Percentiles rank a stretch among this genome's conserved stretches.
phyloP scores from a whole-genome alignment of 495 filamentous ascomycete species.

The Cryomyces minteri region DNA sequence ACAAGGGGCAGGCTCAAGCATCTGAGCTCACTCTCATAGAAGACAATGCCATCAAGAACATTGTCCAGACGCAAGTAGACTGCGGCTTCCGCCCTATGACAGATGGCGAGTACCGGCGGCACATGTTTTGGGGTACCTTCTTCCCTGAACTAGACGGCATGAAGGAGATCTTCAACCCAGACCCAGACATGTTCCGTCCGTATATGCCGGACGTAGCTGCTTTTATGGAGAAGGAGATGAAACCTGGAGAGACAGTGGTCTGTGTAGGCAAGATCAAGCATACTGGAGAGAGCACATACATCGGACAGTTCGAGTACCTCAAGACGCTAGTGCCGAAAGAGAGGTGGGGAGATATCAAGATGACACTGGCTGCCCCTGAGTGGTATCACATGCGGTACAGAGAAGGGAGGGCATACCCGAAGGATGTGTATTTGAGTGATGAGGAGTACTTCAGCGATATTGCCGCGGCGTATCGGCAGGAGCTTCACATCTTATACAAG shows the following conservation, averaged over 20 bases:
- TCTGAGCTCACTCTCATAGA: constrained; percentile 32
- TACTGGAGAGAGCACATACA: constrained; percentile 24
- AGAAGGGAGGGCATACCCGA: constrained; percentile 34
- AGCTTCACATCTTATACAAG: constrained; percentile 39
- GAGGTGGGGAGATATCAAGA: constrained; percentile 34
- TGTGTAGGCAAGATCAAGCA: constrained; percentile 33
- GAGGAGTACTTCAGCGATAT: constrained; percentile 43
- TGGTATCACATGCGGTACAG: constrained; percentile 50
- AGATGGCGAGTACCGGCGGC: constrained; percentile 46
- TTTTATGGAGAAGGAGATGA: constrained; percentile 49
- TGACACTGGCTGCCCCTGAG: constrained; percentile 45
- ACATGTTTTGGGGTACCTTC: constrained; percentile 52
- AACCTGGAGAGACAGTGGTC: constrained; percentile 56
- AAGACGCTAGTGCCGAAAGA: constrained; percentile 29
- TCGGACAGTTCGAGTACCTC: constrained; percentile 39
- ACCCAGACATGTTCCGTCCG: constrained; percentile 43
- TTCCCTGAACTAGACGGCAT: constrained; percentile 61
- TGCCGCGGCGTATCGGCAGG: constrained; percentile 38
- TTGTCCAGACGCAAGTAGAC: constrained; percentile 11
- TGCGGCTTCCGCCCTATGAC: constrained; percentile 50
- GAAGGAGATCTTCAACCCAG: constrained; percentile 37
- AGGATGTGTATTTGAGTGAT: constrained; percentile 36
- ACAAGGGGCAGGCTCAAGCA: constrained; percentile 23
- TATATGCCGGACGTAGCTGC: constrained; percentile 70
- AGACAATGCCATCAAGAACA: constrained; percentile 39